Evolutionary conservation across 2,329 filamentous ascomycete genomes (phyloP).

Genomic region (Fusarium sp.): DNA sequence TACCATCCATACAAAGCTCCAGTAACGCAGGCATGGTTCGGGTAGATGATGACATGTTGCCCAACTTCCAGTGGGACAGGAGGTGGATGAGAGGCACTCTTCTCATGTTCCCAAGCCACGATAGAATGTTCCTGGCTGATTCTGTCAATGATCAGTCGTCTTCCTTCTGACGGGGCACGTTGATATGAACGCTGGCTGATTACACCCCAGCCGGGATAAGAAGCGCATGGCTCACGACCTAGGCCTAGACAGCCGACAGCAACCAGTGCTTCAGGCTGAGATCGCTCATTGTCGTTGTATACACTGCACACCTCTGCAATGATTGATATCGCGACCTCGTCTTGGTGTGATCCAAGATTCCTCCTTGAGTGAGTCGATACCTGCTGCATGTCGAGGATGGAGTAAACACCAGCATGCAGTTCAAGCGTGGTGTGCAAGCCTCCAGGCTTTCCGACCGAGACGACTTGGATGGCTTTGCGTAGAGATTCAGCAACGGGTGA

Average conservation of each 20-base stretch:
- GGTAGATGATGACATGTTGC: constrained; percentile 58
- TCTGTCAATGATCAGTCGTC: constrained; percentile 62
- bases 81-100: background rate
- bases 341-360: constrained; percentile 43
- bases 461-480: background rate
- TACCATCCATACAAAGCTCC: constrained; percentile 70
- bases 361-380: constrained; percentile 61
- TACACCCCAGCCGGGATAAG: constrained; percentile 69
- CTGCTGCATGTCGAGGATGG: constrained; percentile 71
- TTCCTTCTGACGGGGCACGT: background rate
- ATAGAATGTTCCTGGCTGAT: constrained; percentile 74
- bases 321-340: constrained; percentile 64
- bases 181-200: constrained; percentile 52
- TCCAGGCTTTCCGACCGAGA: background rate
- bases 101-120: constrained; percentile 57
- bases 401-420: constrained; percentile 72
- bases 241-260: constrained; percentile 67
- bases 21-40: constrained; percentile 72
- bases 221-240: constrained; percentile 68
- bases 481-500: constrained; percentile 12
- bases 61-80: constrained; percentile 57
- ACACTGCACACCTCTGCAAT: constrained; percentile 69
- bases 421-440: constrained; percentile 54
- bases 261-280: constrained; percentile 61
- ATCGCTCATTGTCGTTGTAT: constrained; percentile 55